Conservation (phyloP, 495 filamentous ascomycete species). For the Daldinia caldariorum region DNA sequence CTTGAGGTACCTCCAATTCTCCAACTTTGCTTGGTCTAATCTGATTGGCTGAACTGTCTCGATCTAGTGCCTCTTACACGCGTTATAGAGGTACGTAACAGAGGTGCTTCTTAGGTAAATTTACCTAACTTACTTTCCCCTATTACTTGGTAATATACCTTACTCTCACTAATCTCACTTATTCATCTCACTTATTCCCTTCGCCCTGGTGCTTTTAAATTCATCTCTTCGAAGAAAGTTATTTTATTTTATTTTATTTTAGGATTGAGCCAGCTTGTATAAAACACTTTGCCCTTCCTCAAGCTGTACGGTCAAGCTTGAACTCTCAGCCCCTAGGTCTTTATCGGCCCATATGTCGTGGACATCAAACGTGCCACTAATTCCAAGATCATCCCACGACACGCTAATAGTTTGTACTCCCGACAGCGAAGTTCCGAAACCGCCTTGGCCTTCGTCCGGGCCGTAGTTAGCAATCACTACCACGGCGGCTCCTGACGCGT, state of each 20-base stretch:
- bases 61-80: neutral
- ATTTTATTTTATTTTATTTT: too few relatives aligned
- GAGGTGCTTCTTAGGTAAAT: neutral
- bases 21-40: neutral
- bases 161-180: too few relatives aligned
- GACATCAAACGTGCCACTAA: slow-evolving; percentile 33
- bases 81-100: neutral
- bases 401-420: slow-evolving; percentile 39
- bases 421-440: slow-evolving; percentile 32
- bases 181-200: too few relatives aligned
- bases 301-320: slow-evolving; percentile 39
- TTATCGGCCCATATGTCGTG: slow-evolving; percentile 41
- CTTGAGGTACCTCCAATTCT: neutral
- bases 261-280: slow-evolving; percentile 19
- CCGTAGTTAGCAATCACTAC: slow-evolving; percentile 48
- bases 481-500: slow-evolving; percentile 28
- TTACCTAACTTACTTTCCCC: neutral
- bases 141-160: too few relatives aligned
- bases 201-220: too few relatives aligned
- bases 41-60: neutral
- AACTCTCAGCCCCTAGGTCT: slow-evolving; percentile 24
- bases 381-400: slow-evolving; percentile 42
- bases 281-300: slow-evolving; percentile 46
- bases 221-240: too few relatives aligned
- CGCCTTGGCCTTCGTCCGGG: slow-evolving; percentile 43